These are phyloP conservation scores for Salix purpurea DNA, from an alignment of 345 rosid genomes.

Conservation along the genomic window DNA sequence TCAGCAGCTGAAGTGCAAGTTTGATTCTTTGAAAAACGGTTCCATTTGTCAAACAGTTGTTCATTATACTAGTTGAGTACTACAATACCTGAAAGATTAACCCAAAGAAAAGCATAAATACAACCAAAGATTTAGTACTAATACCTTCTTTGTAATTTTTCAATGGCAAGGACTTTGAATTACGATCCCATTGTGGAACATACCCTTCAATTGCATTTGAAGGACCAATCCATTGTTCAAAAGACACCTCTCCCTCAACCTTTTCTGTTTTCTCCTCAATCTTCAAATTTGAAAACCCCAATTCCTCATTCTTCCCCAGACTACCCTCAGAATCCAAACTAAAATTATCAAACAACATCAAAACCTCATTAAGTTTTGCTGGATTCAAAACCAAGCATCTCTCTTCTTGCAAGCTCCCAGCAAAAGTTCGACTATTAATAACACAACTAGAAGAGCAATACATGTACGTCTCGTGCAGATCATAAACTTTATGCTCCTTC, in stretches of 20 bases:
- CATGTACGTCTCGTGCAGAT: conserved; percentile 48
- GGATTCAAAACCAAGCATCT: conserved; percentile 44
- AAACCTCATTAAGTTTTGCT: conserved; percentile 39
- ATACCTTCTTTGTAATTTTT: conserved; percentile 35
- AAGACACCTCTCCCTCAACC: conserved; percentile 29
- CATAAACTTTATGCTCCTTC: conserved; percentile 72
- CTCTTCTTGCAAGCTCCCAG: conserved; percentile 48
- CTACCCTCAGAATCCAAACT: conserved; percentile 18
- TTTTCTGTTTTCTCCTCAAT: conserved; percentile 52
- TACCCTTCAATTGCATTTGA: conserved; percentile 87
- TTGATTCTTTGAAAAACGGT: no score
- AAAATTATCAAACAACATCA: conserved; percentile 41
- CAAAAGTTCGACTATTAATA: conserved; percentile 48
- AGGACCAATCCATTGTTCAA: conserved; percentile 58
- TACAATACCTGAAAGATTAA: no score
- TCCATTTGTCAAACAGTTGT: no score
- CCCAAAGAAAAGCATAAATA: no score
- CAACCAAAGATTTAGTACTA: no score
- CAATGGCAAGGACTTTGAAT: conserved; percentile 15
- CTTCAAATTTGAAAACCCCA: conserved; percentile 45
- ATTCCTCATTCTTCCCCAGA: conserved; percentile 33
- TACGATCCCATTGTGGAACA: conserved; percentile 46
- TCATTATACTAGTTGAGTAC: no score
- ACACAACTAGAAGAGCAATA: conserved; percentile 68
- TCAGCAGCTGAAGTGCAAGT: no score